Evolutionary conservation across 2,329 filamentous ascomycete species (phyloP).

Genomic region (Claviceps sorghi): DNA sequence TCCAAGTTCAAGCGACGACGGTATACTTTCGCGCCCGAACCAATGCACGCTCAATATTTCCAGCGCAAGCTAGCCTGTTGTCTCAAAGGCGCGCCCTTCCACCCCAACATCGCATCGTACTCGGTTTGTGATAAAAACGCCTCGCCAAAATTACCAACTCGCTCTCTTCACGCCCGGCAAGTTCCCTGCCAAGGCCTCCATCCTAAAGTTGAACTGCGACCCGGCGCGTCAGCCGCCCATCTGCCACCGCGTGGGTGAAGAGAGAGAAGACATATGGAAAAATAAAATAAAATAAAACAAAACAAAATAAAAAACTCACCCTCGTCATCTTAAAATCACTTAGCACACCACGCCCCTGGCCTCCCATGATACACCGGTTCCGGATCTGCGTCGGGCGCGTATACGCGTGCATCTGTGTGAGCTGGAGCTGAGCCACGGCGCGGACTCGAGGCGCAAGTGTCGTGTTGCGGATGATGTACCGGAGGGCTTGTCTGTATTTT

Average conservation of each 20-base stretch:
- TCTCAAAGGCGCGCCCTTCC: background rate
- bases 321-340: conserved; percentile 83
- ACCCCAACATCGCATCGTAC: background rate
- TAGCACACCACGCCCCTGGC: conserved; percentile 80
- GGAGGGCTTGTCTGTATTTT: conserved; percentile 62
- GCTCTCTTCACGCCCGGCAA: conserved; percentile 91
- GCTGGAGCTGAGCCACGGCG: conserved; percentile 81
- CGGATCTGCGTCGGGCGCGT: conserved; percentile 86
- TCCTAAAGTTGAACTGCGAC: conserved; percentile 73
- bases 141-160: conserved; percentile 57
- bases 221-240: conserved; percentile 12
- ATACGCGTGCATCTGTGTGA: conserved; percentile 92
- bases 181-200: conserved; percentile 73
- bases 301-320: conserved; percentile 44
- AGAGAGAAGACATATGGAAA: background rate
- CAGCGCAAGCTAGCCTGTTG: background rate
- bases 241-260: too few relatives aligned
- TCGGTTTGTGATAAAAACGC: background rate
- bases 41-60: background rate
- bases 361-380: conserved; percentile 84
- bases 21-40: background rate
- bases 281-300: background rate
- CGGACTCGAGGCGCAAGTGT: conserved; percentile 67
- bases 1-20: background rate
- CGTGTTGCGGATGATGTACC: conserved; percentile 89